Evolutionary conservation across 768 basidiomycete species (phyloP).

Genomic region (Tulasnella sp.): DNA sequence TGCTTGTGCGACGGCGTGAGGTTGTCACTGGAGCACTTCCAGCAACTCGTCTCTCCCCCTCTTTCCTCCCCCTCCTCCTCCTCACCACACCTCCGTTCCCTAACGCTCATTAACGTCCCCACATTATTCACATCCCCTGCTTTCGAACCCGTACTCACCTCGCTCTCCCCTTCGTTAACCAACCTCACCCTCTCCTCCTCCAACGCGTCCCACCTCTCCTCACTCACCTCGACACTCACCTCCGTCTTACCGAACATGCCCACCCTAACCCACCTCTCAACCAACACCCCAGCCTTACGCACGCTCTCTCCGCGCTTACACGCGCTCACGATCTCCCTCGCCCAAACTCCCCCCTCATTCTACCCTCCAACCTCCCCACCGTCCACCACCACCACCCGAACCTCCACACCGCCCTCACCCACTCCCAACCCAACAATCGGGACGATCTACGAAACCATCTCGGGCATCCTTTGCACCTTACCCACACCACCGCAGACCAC

Average conservation of each 20-base stretch:
- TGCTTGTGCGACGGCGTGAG: not conserved
- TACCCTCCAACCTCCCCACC: not conserved
- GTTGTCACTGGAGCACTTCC: not conserved
- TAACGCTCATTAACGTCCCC: not conserved
- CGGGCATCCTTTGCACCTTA: not conserved
- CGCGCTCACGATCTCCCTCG: not conserved
- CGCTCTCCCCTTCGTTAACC: not conserved
- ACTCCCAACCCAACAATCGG: not conserved
- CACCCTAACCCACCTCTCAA: not conserved
- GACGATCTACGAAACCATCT: conserved; percentile 10
- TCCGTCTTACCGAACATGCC: not conserved
- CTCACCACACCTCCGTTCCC: not conserved
- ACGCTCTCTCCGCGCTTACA: not conserved
- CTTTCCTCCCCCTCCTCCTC: not conserved
- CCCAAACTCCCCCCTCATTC: not conserved
- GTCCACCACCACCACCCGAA: not conserved
- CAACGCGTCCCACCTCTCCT: not conserved
- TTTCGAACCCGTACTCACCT: not conserved
- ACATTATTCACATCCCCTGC: not conserved
- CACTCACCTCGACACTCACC: not conserved
- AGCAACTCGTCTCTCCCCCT: not conserved
- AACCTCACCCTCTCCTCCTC: not conserved
- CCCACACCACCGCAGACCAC: not conserved
- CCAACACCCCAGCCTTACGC: not conserved
- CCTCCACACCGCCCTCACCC: not conserved